A percentile compares a stretch with the other conserved stretches of the same genome.
These are phyloP conservation scores for Jimgerdemannia lactiflua DNA, from an alignment of 192 early-diverging fungal genomes.

Conservation along the genomic window DNA sequence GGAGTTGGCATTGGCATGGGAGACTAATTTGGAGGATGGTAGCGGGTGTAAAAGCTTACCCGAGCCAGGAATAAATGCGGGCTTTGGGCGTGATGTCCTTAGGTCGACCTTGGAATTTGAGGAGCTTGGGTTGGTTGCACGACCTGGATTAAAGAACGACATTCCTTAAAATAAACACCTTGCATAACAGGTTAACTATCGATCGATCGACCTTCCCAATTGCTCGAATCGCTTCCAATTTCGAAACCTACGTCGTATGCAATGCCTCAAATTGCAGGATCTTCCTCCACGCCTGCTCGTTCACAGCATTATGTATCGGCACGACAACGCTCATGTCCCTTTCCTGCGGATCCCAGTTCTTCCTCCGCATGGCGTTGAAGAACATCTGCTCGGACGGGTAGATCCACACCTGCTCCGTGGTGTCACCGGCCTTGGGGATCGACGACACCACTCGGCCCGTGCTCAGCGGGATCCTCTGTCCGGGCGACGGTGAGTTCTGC, in stretches of 20 bases:
- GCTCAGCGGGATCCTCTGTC: conserved; percentile 47
- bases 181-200: not conserved
- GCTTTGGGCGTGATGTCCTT: conserved; percentile 75
- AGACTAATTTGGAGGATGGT: not conserved
- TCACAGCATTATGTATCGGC: conserved; percentile 93
- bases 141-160: conserved; percentile 23
- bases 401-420: conserved; percentile 65
- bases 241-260: conserved; percentile 42
- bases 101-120: conserved; percentile 72
- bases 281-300: conserved; percentile 86
- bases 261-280: conserved; percentile 82
- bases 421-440: conserved; percentile 65
- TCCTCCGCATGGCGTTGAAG: conserved; percentile 94
- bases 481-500: conserved; percentile 37
- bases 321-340: conserved; percentile 87
- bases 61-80: conserved; percentile 59
- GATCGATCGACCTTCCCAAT: too few species aligned
- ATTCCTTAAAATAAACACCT: too few species aligned
- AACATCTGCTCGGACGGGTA: conserved; percentile 97
- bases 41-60: conserved; percentile 36
- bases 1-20: not conserved
- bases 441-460: conserved; percentile 68
- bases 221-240: not conserved
- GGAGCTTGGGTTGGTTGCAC: conserved; percentile 65
- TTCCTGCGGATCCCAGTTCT: conserved; percentile 81